Evolutionary conservation across 108 stramenopile genomes (phyloP).

Genomic region (Parmales sp.): DNA sequence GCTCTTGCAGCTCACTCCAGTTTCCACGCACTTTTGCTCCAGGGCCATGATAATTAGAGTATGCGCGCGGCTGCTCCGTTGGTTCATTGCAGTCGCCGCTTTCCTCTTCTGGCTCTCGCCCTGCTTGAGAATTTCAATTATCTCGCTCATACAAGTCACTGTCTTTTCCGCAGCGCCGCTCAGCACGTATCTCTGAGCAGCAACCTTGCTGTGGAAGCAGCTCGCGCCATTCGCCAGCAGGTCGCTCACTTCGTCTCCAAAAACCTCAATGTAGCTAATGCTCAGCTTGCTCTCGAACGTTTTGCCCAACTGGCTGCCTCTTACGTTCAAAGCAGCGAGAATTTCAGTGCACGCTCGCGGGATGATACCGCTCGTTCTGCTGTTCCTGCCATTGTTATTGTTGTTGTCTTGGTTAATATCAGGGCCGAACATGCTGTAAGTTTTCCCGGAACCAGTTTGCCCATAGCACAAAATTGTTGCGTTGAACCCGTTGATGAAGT

Average conservation of each 20-base stretch:
- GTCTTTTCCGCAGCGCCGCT: constrained; percentile 36
- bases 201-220: constrained; percentile 44
- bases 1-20: constrained; percentile 26
- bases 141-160: constrained; percentile 23
- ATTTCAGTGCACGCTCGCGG: constrained; percentile 44
- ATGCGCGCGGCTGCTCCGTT: constrained; percentile 50
- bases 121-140: constrained; percentile 20
- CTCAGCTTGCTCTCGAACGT: constrained; percentile 21
- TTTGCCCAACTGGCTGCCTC: constrained; percentile 19
- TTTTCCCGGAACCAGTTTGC: constrained; percentile 59
- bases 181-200: constrained; percentile 43
- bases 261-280: constrained; percentile 53
- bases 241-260: constrained; percentile 47
- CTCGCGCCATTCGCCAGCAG: constrained; percentile 30
- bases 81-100: constrained; percentile 59
- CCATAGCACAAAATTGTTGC: constrained; percentile 59
- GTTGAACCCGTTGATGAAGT: constrained; percentile 50
- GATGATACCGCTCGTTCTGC: constrained; percentile 23
- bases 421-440: constrained; percentile 57
- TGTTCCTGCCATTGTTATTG: neutral
- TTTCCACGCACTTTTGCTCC: constrained; percentile 29
- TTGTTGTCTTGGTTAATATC: constrained; percentile 5
- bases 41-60: constrained; percentile 48
- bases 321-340: constrained; percentile 18
- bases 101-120: constrained; percentile 45